Conservation (phyloP, 192 early-diverging fungal genomes). For the Diversispora eburnea region DNA sequence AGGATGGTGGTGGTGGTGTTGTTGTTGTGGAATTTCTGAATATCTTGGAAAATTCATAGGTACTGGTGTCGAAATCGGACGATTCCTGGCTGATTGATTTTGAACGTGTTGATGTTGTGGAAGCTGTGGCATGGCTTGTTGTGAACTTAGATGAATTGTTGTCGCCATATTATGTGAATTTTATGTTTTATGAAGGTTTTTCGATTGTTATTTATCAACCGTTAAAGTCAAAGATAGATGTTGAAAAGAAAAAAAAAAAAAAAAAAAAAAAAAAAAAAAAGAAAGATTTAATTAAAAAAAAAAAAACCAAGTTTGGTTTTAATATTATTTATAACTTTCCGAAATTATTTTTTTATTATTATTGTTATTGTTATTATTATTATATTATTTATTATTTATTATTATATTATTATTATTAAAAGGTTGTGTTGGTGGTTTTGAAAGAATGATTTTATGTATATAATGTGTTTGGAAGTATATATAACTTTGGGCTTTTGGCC, state of each 20-base stretch:
- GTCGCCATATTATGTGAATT: neutral
- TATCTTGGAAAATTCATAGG: constrained; percentile 23
- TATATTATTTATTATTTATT: no score
- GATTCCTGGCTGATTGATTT: constrained; percentile 20
- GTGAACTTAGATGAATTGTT: constrained; percentile 14
- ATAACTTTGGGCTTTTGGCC: no score
- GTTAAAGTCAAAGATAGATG: neutral
- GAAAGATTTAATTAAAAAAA: no score
- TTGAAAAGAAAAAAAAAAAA: neutral
- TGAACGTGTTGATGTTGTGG: constrained; percentile 16
- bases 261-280: neutral
- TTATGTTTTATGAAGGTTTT: neutral
- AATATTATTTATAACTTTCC: no score
- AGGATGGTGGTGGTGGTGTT: neutral
- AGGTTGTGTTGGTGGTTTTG: no score
- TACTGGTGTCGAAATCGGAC: constrained; percentile 22
- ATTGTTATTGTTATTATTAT: no score
- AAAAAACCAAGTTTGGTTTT: no score
- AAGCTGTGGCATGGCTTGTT: neutral
- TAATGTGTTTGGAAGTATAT: no score
- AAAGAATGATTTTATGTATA: no score
- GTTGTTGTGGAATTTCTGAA: constrained; percentile 5
- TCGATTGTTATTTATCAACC: neutral
- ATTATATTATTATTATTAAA: no score
- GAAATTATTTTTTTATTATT: no score